phyloP scores from a whole-genome alignment of 768 basidiomycete genomes.

The Collybia mongolica region DNA sequence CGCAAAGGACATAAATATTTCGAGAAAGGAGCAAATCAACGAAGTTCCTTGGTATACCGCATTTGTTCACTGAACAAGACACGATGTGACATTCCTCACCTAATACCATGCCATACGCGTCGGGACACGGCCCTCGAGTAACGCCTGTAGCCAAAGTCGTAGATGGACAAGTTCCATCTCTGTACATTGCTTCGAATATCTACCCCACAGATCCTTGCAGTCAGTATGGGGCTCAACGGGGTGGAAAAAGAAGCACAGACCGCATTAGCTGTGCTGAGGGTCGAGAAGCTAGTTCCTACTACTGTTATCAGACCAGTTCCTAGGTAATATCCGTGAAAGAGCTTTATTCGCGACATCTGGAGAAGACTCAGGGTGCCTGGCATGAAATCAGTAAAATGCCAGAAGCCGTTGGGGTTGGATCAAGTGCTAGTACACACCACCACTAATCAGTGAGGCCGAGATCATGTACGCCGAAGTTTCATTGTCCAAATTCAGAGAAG shows the following conservation, averaged over 20 bases:
- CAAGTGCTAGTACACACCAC: constrained; percentile 42
- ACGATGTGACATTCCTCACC: constrained; percentile 34
- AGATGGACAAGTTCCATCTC: constrained; percentile 73
- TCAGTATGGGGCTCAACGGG: neutral
- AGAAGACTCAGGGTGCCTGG: constrained; percentile 74
- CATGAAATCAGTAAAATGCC: neutral
- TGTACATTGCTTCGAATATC: constrained; percentile 79
- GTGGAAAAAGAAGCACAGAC: constrained; percentile 34
- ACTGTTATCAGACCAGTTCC: constrained; percentile 83
- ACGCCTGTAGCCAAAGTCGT: constrained; percentile 56
- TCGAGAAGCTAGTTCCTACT: constrained; percentile 80
- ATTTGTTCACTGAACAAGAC: too few relatives aligned
- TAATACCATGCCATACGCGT: constrained; percentile 78
- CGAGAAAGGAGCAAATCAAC: constrained; percentile 74
- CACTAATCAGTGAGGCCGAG: constrained; percentile 78
- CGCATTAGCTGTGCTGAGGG: constrained; percentile 69
- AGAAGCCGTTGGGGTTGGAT: neutral
- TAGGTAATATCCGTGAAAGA: constrained; percentile 64
- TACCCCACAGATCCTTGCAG: constrained; percentile 16
- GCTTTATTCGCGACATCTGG: constrained; percentile 70
- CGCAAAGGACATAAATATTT: constrained; percentile 79
- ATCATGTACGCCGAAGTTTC: constrained; percentile 73
- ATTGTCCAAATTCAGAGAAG: constrained; percentile 55
- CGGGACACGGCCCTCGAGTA: constrained; percentile 64
- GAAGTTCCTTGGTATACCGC: constrained; percentile 53